Conservation (phyloP, 2,329 filamentous ascomycete species). For the Penicillium sp. region DNA sequence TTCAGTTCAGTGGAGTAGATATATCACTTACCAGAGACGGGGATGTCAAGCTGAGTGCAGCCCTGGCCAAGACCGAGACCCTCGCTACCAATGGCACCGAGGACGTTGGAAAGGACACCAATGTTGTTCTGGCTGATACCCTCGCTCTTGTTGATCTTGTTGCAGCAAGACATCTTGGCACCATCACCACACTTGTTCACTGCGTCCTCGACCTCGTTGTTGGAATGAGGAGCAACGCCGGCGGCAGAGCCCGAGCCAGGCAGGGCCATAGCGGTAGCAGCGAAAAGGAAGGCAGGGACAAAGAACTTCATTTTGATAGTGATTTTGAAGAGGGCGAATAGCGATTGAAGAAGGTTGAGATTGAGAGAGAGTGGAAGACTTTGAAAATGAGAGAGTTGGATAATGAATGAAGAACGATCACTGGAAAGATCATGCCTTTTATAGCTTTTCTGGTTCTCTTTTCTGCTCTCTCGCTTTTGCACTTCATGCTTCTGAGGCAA, state of each 20-base stretch:
- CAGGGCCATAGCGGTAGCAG: constrained; percentile 25
- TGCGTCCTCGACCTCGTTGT: constrained; percentile 20
- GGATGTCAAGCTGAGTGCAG: constrained; percentile 28
- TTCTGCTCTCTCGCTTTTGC: not conserved
- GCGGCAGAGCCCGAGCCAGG: constrained; percentile 10
- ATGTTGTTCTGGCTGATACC: constrained; percentile 20
- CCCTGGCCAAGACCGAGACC: constrained; percentile 35
- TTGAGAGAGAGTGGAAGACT: not conserved
- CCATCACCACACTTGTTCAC: constrained; percentile 26
- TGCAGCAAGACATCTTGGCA: constrained; percentile 31
- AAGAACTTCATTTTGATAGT: constrained; percentile 32
- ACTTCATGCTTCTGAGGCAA: not conserved
- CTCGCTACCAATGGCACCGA: constrained; percentile 28
- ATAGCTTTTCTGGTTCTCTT: constrained; percentile 13
- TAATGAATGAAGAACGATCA: constrained; percentile 5
- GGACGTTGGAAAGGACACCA: constrained; percentile 28
- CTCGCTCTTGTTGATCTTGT: constrained; percentile 30
- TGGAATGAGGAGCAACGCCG: not conserved
- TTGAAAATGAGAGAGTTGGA: constrained; percentile 7
- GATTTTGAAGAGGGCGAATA: not conserved
- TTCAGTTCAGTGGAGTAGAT: not conserved
- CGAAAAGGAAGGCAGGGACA: constrained; percentile 25
- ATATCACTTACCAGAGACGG: constrained; percentile 24
- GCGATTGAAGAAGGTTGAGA: not conserved
- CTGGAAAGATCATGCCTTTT: constrained; percentile 18